Conservation (phyloP, 2,329 filamentous ascomycete genomes). For the Diaporthe australafricana region DNA sequence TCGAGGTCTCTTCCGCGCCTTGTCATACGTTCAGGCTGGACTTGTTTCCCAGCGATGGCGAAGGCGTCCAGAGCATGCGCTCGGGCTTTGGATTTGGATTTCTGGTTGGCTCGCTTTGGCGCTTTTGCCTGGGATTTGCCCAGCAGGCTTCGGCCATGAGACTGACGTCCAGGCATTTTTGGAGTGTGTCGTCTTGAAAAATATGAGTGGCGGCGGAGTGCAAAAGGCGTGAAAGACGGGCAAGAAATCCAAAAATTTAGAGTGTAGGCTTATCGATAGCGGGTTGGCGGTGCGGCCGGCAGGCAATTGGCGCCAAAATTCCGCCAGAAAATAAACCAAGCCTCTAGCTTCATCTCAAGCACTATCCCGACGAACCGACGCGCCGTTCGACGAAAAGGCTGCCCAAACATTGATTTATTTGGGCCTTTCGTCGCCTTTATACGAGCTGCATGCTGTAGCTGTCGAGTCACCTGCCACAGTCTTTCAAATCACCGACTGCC, state of each 20-base stretch:
- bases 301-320: constrained; percentile 29
- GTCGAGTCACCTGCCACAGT: background rate
- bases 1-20: constrained; percentile 60
- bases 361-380: background rate
- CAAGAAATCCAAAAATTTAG: constrained; percentile 31
- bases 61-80: constrained; percentile 68
- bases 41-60: constrained; percentile 65
- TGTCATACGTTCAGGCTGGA: constrained; percentile 52
- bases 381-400: background rate
- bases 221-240: background rate
- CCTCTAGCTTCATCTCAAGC: background rate
- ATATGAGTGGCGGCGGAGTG: background rate
- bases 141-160: constrained; percentile 66
- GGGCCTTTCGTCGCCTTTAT: background rate
- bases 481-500: background rate
- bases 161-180: constrained; percentile 68
- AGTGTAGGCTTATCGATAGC: constrained; percentile 34
- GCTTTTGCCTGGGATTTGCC: constrained; percentile 41
- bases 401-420: background rate
- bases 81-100: constrained; percentile 61
- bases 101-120: constrained; percentile 46
- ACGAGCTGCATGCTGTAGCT: background rate
- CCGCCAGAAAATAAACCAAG: constrained; percentile 19
- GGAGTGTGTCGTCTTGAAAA: background rate
- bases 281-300: background rate